Percentiles rank a stretch among this genome's conserved stretches.
Conservation (phyloP, 139 green algal species). For the Haematococcus lacustris region DNA sequence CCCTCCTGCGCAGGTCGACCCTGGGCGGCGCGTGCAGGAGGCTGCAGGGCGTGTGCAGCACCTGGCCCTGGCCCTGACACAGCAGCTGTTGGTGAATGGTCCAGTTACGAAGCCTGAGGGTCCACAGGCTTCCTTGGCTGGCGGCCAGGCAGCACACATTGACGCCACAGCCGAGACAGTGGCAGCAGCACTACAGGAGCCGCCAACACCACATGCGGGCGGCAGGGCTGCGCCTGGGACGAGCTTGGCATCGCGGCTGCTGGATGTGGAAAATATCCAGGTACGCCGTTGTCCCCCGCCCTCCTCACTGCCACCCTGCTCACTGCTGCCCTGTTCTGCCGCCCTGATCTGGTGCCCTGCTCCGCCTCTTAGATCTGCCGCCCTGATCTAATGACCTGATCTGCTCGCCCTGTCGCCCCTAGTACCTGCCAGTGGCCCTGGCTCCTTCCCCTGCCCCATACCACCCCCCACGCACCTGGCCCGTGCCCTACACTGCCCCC, state of each 20-base stretch:
- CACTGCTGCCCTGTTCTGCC: neutral
- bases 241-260: neutral
- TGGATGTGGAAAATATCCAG: neutral
- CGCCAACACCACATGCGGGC: no score
- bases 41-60: neutral
- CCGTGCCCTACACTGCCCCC: no score
- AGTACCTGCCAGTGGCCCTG: neutral
- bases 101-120: neutral
- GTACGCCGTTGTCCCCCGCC: neutral
- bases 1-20: no score
- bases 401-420: neutral
- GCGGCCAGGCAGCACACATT: neutral
- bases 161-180: neutral
- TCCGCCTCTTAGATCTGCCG: neutral
- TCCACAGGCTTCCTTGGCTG: neutral
- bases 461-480: neutral
- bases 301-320: no score
- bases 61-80: conserved; percentile 19
- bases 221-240: neutral
- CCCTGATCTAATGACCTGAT: neutral
- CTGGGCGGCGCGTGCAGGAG: conserved; percentile 37
- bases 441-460: neutral
- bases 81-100: conserved; percentile 27
- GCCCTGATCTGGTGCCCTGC: neutral
- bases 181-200: neutral